Evolutionary conservation across 495 filamentous ascomycete genomes (phyloP).

Genomic region (Podospora australis): DNA sequence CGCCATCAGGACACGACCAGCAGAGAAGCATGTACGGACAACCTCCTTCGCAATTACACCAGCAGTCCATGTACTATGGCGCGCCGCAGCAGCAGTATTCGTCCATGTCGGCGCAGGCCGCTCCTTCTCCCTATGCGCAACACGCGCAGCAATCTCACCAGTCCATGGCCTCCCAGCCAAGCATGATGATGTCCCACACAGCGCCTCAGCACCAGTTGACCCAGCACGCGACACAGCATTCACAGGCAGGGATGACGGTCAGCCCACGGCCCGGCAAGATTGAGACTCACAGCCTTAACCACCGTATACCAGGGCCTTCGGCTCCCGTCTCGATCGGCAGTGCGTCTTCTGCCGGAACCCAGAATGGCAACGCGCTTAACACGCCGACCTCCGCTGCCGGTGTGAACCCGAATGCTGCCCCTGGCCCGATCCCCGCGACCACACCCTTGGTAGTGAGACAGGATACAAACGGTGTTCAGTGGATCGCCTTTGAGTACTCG

Average conservation of each 20-base stretch:
- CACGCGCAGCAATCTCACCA: conserved; percentile 69
- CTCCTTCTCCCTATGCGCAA: conserved; percentile 67
- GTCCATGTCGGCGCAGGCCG: conserved; percentile 57
- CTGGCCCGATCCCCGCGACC: conserved; percentile 97
- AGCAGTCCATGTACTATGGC: conserved; percentile 68
- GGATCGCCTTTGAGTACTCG: conserved; percentile 99
- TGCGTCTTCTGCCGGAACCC: conserved; percentile 34
- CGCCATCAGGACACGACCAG: conserved; percentile 81
- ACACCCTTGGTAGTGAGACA: conserved; percentile 92
- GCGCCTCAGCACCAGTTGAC: conserved; percentile 43
- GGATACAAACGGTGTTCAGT: conserved; percentile 94
- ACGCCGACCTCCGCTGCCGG: conserved; percentile 41
- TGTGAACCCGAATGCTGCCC: conserved; percentile 83
- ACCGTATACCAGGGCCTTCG: conserved; percentile 48
- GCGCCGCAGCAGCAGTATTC: conserved; percentile 54
- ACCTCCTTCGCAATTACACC: conserved; percentile 67
- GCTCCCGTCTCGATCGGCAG: conserved; percentile 47
- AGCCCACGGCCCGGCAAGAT: conserved; percentile 58
- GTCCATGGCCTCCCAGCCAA: conserved; percentile 45
- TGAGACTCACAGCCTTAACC: conserved; percentile 49
- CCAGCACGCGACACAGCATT: conserved; percentile 40
- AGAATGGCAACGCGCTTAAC: conserved; percentile 49
- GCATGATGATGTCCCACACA: conserved; percentile 54
- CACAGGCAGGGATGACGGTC: conserved; percentile 48
- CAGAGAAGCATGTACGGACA: conserved; percentile 80